A percentile compares a stretch with the other conserved stretches of the same genome.
phyloP scores from a whole-genome alignment of 805 yeast genomes.

The Zygoascus tannicola region DNA sequence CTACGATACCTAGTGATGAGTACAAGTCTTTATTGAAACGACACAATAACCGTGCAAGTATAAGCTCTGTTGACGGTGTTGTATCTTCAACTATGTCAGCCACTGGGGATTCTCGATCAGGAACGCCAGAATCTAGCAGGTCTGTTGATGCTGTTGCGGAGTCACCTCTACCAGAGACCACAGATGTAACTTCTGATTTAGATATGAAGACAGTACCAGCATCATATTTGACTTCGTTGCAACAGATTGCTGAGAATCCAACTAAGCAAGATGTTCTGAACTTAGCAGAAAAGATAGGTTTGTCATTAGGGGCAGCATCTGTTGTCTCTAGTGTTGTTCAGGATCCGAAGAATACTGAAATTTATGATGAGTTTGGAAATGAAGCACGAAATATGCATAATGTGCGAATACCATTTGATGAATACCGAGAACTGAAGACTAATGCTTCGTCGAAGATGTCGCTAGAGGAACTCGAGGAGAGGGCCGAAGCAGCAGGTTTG shows the following conservation, averaged over 20 bases:
- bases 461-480: constrained; percentile 11
- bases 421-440: constrained; percentile 7
- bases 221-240: constrained; percentile 23
- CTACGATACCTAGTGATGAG: constrained; percentile 38
- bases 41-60: constrained; percentile 6
- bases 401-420: constrained; percentile 11
- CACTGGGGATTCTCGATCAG: constrained; percentile 1
- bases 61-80: constrained; percentile 5
- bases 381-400: too few relatives aligned
- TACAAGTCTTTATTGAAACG: constrained; percentile 30
- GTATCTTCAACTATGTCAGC: background rate
- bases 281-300: constrained; percentile 19
- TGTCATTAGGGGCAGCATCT: constrained; percentile 7
- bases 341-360: constrained; percentile 7
- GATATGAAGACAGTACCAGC: constrained; percentile 25
- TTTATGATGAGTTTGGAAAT: too few relatives aligned
- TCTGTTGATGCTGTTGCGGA: background rate
- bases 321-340: background rate
- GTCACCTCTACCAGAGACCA: background rate
- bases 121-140: background rate
- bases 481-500: constrained; percentile 22
- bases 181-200: constrained; percentile 4
- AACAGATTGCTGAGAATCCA: constrained; percentile 26
- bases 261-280: constrained; percentile 20
- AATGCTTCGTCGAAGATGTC: background rate